A percentile compares a stretch with the other conserved stretches of the same genome.
Evolutionary conservation across 371 early-diverging fungal genomes (phyloP).

Genomic region (Mucor saturninus): DNA sequence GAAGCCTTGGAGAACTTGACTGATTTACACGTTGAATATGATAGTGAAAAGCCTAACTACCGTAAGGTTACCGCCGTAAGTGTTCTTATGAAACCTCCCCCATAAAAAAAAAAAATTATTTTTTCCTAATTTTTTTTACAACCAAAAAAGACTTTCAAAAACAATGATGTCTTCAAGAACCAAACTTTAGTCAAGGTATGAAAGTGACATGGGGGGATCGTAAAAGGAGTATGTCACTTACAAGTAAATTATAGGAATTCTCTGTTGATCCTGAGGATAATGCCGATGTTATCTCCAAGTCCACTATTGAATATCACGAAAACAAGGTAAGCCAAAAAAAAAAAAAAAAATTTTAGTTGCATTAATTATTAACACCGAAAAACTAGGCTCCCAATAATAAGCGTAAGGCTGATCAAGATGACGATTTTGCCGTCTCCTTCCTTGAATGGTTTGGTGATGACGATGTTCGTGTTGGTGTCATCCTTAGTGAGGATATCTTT

Average conservation of each 20-base stretch:
- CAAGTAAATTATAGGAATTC: conserved; percentile 33
- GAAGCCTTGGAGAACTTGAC: conserved; percentile 57
- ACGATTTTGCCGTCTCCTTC: conserved; percentile 36
- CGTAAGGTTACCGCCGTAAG: conserved; percentile 60
- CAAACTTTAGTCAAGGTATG: conserved; percentile 57
- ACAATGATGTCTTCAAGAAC: conserved; percentile 62
- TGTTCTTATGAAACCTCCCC: neutral
- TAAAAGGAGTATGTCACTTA: neutral
- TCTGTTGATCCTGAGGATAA: conserved; percentile 48
- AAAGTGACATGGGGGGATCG: neutral
- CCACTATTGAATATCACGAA: conserved; percentile 56
- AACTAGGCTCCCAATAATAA: conserved; percentile 36
- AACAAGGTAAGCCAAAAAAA: conserved; percentile 34
- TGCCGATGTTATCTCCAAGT: conserved; percentile 36
- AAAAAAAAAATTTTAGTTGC: conserved; percentile 12
- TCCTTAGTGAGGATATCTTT: conserved; percentile 51
- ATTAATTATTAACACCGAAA: neutral
- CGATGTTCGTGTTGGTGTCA: conserved; percentile 40
- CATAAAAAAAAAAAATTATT: neutral
- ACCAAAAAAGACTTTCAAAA: conserved; percentile 49
- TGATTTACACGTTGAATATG: conserved; percentile 62
- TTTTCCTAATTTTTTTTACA: neutral
- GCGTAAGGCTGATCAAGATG: conserved; percentile 52
- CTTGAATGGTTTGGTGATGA: conserved; percentile 55
- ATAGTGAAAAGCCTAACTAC: conserved; percentile 50